A percentile compares a stretch with the other conserved stretches of the same genome.
These are phyloP conservation scores for Beauveria rudraprayagi DNA, from an alignment of 2,329 filamentous ascomycete species.

Conservation along the genomic window DNA sequence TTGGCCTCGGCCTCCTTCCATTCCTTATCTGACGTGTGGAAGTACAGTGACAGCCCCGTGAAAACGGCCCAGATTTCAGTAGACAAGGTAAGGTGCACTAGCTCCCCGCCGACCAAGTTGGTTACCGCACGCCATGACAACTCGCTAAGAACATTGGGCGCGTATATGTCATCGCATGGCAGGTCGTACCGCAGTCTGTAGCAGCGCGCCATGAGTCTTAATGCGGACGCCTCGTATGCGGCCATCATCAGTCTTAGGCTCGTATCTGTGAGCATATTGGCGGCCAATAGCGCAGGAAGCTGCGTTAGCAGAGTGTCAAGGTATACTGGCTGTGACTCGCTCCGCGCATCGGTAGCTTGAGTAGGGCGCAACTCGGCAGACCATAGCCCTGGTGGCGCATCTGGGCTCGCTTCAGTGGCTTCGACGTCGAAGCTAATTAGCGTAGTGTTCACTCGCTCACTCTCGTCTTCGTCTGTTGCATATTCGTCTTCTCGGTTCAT, in stretches of 20 bases:
- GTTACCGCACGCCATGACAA: conserved; percentile 31
- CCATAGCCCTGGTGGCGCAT: conserved; percentile 46
- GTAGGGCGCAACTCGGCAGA: conserved; percentile 51
- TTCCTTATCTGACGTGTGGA: conserved; percentile 36
- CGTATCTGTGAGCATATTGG: conserved; percentile 38
- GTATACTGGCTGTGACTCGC: conserved; percentile 28
- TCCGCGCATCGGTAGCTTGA: conserved; percentile 24
- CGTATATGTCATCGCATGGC: conserved; percentile 31
- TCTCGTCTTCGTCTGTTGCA: conserved; percentile 48
- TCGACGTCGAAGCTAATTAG: conserved; percentile 56
- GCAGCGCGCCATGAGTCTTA: conserved; percentile 37
- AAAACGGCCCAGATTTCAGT: conserved; percentile 38
- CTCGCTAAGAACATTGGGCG: conserved; percentile 26
- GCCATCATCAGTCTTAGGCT: conserved; percentile 33
- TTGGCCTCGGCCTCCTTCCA: conserved; percentile 29
- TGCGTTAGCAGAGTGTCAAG: conserved; percentile 42
- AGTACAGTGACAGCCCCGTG: conserved; percentile 29
- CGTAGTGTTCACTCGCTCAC: conserved; percentile 46
- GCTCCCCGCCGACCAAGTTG: conserved; percentile 39
- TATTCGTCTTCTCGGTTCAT: conserved; percentile 40
- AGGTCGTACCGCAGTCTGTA: conserved; percentile 33
- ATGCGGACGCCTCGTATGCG: conserved; percentile 38
- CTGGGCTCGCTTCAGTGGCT: conserved; percentile 40
- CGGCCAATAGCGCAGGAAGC: conserved; percentile 40
- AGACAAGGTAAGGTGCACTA: conserved; percentile 36